phyloP scores from a whole-genome alignment of 78 protist species.

The Chrysochromulina tobinii region DNA sequence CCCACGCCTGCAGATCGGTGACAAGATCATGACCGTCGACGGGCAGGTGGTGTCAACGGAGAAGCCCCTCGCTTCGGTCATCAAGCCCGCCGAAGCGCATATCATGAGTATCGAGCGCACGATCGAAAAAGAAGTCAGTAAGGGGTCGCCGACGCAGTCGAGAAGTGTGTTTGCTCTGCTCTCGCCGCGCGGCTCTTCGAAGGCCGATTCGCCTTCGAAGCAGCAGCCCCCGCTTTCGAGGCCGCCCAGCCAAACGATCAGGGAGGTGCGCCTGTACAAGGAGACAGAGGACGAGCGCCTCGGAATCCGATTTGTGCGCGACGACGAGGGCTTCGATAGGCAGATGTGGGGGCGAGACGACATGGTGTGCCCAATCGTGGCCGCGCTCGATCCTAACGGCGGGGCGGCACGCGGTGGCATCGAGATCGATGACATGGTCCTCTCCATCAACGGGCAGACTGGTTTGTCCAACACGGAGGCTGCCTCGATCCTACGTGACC shows the following conservation, averaged over 20 bases:
- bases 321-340: background rate
- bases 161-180: background rate
- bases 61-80: background rate
- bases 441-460: slow-evolving; percentile 5
- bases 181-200: background rate
- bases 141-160: too few species aligned
- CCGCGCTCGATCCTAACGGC: background rate
- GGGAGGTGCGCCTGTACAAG: background rate
- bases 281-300: background rate
- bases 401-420: background rate
- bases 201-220: background rate
- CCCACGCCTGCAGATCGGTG: background rate
- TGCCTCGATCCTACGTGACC: background rate
- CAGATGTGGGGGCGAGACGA: background rate
- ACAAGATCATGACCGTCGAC: background rate
- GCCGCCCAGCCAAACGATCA: background rate
- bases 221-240: background rate
- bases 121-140: too few species aligned
- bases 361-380: background rate
- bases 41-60: background rate
- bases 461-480: background rate
- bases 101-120: background rate
- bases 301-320: background rate
- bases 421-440: background rate
- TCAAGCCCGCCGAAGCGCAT: background rate